Evolutionary conservation across 495 filamentous ascomycete genomes (phyloP).

Genomic region (Aspergillus kassunensis): DNA sequence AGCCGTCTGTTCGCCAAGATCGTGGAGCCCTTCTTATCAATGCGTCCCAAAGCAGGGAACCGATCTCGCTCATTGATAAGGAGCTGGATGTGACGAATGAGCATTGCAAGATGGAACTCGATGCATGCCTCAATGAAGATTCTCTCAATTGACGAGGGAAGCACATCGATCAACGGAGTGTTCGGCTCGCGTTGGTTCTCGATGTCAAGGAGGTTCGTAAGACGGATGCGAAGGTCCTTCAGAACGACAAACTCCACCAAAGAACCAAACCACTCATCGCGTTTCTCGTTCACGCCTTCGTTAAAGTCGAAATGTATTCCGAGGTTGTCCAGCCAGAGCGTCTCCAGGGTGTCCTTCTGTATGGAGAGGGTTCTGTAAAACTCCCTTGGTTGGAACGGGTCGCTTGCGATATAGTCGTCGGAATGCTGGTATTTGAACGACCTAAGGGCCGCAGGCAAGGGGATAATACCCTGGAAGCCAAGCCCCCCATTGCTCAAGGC

Average conservation of each 20-base stretch:
- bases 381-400: slow-evolving; percentile 28
- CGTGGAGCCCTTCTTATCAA: slow-evolving; percentile 36
- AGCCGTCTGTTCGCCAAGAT: no score
- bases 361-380: slow-evolving; percentile 25
- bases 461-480: slow-evolving; percentile 26
- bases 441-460: slow-evolving; percentile 25
- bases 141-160: slow-evolving; percentile 29
- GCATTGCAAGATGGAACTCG: slow-evolving; percentile 26
- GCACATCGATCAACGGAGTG: slow-evolving; percentile 20
- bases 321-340: slow-evolving; percentile 32
- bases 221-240: slow-evolving; percentile 32
- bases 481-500: slow-evolving; percentile 26
- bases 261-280: slow-evolving; percentile 35
- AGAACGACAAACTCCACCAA: slow-evolving; percentile 29
- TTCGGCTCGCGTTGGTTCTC: slow-evolving; percentile 25
- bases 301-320: slow-evolving; percentile 33
- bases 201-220: slow-evolving; percentile 33
- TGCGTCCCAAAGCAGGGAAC: slow-evolving; percentile 14
- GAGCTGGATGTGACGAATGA: slow-evolving; percentile 24
- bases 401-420: slow-evolving; percentile 23
- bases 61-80: slow-evolving; percentile 23
- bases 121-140: slow-evolving; percentile 32
- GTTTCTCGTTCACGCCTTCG: slow-evolving; percentile 27
- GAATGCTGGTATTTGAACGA: slow-evolving; percentile 39
- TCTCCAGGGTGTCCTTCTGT: slow-evolving; percentile 28